A percentile compares a stretch with the other conserved stretches of the same genome.
Evolutionary conservation across 2,329 filamentous ascomycete species (phyloP).

Genomic region (Pyrenophora tritici-repentis): DNA sequence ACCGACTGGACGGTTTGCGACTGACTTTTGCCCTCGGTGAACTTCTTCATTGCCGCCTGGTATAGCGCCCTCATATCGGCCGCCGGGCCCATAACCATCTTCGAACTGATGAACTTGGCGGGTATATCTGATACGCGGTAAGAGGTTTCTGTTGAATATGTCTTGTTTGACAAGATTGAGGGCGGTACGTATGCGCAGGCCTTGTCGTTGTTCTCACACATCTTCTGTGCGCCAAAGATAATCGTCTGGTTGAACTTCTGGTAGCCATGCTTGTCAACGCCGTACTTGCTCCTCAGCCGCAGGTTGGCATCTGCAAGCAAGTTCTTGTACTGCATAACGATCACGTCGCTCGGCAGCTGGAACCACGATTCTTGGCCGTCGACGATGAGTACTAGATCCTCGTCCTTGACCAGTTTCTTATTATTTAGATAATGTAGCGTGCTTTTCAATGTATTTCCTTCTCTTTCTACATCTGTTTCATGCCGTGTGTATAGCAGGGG

Average conservation of each 20-base stretch:
- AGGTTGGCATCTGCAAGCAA: conserved; percentile 59
- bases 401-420: conserved; percentile 55
- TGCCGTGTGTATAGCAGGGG: conserved; percentile 51
- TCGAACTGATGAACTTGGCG: conserved; percentile 55
- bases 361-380: conserved; percentile 69
- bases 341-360: conserved; percentile 66
- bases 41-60: conserved; percentile 48
- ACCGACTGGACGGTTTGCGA: conserved; percentile 50
- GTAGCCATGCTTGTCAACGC: conserved; percentile 29
- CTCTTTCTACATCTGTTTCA: conserved; percentile 35
- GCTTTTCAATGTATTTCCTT: conserved; percentile 53
- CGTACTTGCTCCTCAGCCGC: conserved; percentile 58
- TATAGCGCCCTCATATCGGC: conserved; percentile 56
- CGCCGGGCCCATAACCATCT: conserved; percentile 57
- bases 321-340: conserved; percentile 66
- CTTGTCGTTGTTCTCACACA: conserved; percentile 56
- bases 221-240: conserved; percentile 61
- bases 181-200: conserved; percentile 60
- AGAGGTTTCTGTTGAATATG: conserved; percentile 55
- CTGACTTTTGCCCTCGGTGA: conserved; percentile 40
- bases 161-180: conserved; percentile 56
- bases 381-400: conserved; percentile 67
- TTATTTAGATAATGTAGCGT: conserved; percentile 56
- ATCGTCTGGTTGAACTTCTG: conserved; percentile 57
- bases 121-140: conserved; percentile 24